Conservation (phyloP, 2,329 filamentous ascomycete genomes). For the Xylaria multiplex region DNA sequence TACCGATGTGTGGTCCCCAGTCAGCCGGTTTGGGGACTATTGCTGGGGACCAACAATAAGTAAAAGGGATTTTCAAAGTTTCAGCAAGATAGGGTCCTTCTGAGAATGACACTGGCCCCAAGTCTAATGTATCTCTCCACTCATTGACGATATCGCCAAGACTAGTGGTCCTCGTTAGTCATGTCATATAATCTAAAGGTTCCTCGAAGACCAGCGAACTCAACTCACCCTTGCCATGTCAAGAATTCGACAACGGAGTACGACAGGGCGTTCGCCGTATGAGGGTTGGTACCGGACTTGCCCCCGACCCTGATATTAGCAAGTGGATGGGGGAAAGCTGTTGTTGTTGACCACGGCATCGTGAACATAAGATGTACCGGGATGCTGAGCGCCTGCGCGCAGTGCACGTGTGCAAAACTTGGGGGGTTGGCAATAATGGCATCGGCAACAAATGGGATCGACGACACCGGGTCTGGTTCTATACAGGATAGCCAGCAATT, state of each 20-base stretch:
- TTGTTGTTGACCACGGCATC: constrained; percentile 79
- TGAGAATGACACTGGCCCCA: constrained; percentile 50
- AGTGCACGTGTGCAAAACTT: constrained; percentile 80
- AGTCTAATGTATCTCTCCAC: constrained; percentile 66
- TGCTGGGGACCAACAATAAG: constrained; percentile 76
- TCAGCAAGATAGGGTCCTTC: constrained; percentile 78
- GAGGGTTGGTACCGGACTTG: constrained; percentile 72
- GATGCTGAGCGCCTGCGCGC: constrained; percentile 80
- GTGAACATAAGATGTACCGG: constrained; percentile 91
- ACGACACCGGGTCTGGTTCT: constrained; percentile 64
- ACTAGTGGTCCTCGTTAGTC: not conserved
- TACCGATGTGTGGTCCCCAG: constrained; percentile 56
- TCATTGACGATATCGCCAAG: constrained; percentile 81
- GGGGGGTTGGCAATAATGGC: constrained; percentile 89
- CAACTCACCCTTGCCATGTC: constrained; percentile 78
- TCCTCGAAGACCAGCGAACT: too few relatives aligned
- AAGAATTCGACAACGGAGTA: constrained; percentile 86
- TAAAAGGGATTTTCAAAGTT: constrained; percentile 81
- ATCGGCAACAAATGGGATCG: constrained; percentile 72
- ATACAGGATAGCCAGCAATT: constrained; percentile 84
- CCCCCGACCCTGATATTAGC: constrained; percentile 80
- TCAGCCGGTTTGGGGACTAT: constrained; percentile 74
- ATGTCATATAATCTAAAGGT: too few relatives aligned
- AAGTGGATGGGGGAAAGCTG: constrained; percentile 78
- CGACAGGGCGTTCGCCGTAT: constrained; percentile 82